Conservation (phyloP, 345 rosid species). For the Isatis tinctoria region DNA sequence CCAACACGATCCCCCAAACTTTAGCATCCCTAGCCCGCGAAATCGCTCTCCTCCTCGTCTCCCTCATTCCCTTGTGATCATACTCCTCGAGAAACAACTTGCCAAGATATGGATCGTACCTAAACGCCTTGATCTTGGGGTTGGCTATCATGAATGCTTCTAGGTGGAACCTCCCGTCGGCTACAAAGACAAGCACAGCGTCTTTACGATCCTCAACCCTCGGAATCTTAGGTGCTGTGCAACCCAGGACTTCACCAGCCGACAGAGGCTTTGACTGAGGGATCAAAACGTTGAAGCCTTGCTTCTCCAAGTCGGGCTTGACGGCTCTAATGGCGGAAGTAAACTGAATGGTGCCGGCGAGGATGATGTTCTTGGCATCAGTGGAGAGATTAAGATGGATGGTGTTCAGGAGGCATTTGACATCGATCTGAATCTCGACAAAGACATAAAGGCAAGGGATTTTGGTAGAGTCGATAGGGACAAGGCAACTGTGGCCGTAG, state of each 20-base stretch:
- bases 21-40: constrained; percentile 42
- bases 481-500: constrained; percentile 91
- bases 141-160: constrained; percentile 96
- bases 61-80: constrained; percentile 92
- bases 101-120: constrained; percentile 82
- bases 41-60: constrained; percentile 57
- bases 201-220: constrained; percentile 12
- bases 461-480: constrained; percentile 70
- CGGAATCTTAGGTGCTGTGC: constrained; percentile 69
- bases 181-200: constrained; percentile 61
- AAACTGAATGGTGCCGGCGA: constrained; percentile 92
- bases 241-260: constrained; percentile 84
- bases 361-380: constrained; percentile 34
- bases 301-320: constrained; percentile 67
- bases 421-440: constrained; percentile 78
- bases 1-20: constrained; percentile 82
- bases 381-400: constrained; percentile 44
- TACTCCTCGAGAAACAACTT: constrained; percentile 82
- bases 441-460: constrained; percentile 91
- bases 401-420: constrained; percentile 47
- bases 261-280: constrained; percentile 92
- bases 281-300: constrained; percentile 60
- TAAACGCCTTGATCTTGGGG: constrained; percentile 60
- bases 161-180: constrained; percentile 88
- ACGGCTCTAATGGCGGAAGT: constrained; percentile 78